Base-by-base conservation (phyloP, 768 basidiomycete genomes). In the Grammothele lineata region DNA sequence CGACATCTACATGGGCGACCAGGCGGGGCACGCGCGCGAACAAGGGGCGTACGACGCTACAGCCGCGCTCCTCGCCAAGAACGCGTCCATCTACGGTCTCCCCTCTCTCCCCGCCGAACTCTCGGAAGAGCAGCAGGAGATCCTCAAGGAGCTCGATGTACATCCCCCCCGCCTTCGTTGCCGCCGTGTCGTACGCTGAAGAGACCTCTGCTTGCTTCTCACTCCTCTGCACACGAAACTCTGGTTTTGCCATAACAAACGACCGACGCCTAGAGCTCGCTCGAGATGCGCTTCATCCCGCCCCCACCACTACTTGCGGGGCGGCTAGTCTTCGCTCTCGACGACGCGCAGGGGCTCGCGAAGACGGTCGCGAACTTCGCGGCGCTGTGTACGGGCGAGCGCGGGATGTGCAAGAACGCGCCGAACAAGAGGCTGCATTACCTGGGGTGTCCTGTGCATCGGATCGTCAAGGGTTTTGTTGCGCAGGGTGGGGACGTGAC, bases 401-500 rank as follows among this genome's bases (percentile, higher is more conserved):
- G 65, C 47, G 74, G 73, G 11, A 51, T 56, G 48, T 73, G 70
- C 57, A 77, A 74, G 65, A 71, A 66, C 37, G 69, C 69, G 12
- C 72, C 71, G 2, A 73, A 73, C 49, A 73, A 71, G 57, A 66
- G 57, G 26, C 58, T 78, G 41, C 67, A 69, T 50, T 79, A 76
- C 54, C 37, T 66, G 30, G 69, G 63, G 3, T 68, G 63, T 30
- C 71, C 70, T 23, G 64, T 80, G 1, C 76, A 77, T 59, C 63
- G 75, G 9, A 64, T 75, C 53, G 69, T 72, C 37, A 64, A 66
- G 50, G 75, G 66, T 12, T 80, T 77, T 41, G 66, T 78, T 4
- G 71, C 73, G 1, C 77, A 81, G 54, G 72, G 73, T n/a, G 77
- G 77, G 5, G 76, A 80, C 54, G 63, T 78, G 32, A 77, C 76